phyloP scores from a whole-genome alignment of 306 rosid genomes.

The Adenanthera pavonina region DNA sequence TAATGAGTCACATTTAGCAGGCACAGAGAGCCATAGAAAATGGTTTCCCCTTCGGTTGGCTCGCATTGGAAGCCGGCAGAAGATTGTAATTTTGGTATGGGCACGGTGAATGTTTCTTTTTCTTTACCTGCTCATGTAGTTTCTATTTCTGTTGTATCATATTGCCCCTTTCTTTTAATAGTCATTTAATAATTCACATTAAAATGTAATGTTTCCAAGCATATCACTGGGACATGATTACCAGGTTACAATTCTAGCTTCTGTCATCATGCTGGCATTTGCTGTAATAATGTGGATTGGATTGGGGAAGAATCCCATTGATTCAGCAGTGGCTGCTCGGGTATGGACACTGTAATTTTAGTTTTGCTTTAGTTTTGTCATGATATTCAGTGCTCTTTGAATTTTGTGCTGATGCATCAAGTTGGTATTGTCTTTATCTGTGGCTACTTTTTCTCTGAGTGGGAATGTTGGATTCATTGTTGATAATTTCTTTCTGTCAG shows the following conservation, averaged over 20 bases:
- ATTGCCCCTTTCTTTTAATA: conserved; percentile 15
- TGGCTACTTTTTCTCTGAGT: conserved; percentile 9
- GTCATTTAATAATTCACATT: conserved; percentile 21
- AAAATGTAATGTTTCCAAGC: conserved; percentile 27
- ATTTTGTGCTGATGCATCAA: conserved; percentile 11
- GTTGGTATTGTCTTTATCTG: conserved; percentile 19
- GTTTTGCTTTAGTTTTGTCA: conserved; percentile 29
- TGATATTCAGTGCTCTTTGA: conserved; percentile 23
- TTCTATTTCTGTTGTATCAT: conserved; percentile 21
- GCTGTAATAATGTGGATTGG: conserved; percentile 89
- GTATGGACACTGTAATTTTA: conserved; percentile 50
- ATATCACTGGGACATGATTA: conserved; percentile 38
- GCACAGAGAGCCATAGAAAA: conserved; percentile 61
- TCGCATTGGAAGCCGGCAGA: conserved; percentile 81
- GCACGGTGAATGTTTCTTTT: conserved; percentile 29
- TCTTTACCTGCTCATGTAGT: conserved; percentile 25
- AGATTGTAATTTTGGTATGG: conserved; percentile 79
- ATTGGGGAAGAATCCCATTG: conserved; percentile 65
- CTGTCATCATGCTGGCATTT: conserved; percentile 63
- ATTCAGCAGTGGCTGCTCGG: conserved; percentile 77
- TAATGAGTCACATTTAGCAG: conserved; percentile 44
- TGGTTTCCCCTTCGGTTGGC: conserved; percentile 75
- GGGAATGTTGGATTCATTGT: background rate
- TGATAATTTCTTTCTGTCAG: background rate
- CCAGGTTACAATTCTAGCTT: conserved; percentile 71